Base-by-base conservation (phyloP, 345 rosid genomes). In the Brassica incana region DNA sequence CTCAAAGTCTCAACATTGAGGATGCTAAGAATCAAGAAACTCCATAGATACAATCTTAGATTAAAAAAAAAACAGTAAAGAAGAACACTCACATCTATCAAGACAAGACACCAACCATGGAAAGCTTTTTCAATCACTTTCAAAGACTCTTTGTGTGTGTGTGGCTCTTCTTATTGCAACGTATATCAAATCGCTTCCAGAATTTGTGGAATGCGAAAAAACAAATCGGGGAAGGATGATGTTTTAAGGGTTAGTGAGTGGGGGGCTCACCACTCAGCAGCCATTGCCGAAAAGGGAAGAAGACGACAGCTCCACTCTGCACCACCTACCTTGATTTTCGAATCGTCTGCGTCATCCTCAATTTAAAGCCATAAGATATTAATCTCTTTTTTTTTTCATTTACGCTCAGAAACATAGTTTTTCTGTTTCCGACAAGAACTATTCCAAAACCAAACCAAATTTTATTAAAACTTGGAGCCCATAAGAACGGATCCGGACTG, bases 311-410 rank as follows among this genome's bases (percentile, higher is more conserved):
- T 67, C 52, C 78, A 61, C 14, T 74, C 64, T 71, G 29, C 54
- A 80, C 79, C 62, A 54, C 60, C 70, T 81, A 80, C 80, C 70
- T 81, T 76, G 56, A 7, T 52, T 18, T 65, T 70, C 33, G 80
- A 80, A 65, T 56, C 73, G 60, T 27, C 75, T 8, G 54, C 79
- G 18, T 64, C 71, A 3, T 80, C 77, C 56, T 43, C 2, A 43
- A 73, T 35, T 69, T 71, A 32, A 60, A 67, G 74, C 78, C 82
- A 66, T 65, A n/a, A n/a, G 6, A 0, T 6, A 65, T 36, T 23
- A 2, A 58, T 18, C 23, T 18, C 50, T 6, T 12, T 4, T 58
- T 58, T 58, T 3, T 56, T 18, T 12, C 23, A 1, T 12, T 3
- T 1, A 12, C 54, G 20, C 58, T 14, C 7, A 52, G 23, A 54